These are phyloP conservation scores for Rosa hybrid DNA, from an alignment of 331 rosid genomes.

Conservation along the genomic window DNA sequence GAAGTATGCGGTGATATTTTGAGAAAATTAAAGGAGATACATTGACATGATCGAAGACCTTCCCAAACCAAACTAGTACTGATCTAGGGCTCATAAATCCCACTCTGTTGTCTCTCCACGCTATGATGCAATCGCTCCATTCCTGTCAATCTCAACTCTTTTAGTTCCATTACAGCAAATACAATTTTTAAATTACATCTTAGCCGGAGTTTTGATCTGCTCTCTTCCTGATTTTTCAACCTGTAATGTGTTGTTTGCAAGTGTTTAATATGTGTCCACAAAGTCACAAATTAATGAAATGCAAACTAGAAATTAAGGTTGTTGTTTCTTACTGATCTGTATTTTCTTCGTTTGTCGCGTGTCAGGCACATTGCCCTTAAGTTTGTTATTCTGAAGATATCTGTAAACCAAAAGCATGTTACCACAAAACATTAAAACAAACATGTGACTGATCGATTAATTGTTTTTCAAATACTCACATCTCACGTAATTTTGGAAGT, in stretches of 20 bases:
- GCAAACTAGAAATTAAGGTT: neutral
- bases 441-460: neutral
- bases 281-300: neutral
- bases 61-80: neutral
- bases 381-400: constrained; percentile 38
- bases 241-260: neutral
- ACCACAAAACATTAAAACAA: neutral
- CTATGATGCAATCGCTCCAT: neutral
- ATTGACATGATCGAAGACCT: neutral
- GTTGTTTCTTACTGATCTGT: constrained; percentile 39
- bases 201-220: neutral
- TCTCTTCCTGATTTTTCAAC: constrained; percentile 2
- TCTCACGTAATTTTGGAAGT: constrained; percentile 55
- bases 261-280: neutral
- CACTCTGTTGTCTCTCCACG: constrained; percentile 4
- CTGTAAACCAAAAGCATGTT: constrained; percentile 26
- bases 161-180: neutral
- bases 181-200: neutral
- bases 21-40: neutral
- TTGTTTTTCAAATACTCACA: constrained; percentile 49
- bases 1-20: neutral
- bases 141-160: neutral
- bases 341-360: constrained; percentile 27
- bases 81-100: neutral
- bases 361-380: constrained; percentile 29